Conservation (phyloP, 2,329 filamentous ascomycete genomes). For the Pezicula radicicola region DNA sequence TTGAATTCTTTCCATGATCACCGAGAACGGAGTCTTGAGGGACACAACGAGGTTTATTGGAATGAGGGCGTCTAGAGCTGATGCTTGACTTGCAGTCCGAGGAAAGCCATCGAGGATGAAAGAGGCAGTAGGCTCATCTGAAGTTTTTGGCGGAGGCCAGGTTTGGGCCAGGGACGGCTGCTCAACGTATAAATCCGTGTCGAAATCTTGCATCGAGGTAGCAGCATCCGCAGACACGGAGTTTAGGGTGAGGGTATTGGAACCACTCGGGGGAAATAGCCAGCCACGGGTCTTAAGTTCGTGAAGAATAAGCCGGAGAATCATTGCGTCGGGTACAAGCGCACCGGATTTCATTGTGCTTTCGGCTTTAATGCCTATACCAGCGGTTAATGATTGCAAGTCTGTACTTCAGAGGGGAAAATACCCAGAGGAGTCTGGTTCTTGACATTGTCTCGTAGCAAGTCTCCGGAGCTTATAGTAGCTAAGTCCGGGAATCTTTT, state of each 20-base stretch:
- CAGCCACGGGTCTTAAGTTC: conserved; percentile 84
- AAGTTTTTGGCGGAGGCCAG: conserved; percentile 41
- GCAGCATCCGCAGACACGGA: conserved; percentile 29
- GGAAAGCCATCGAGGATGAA: conserved; percentile 98
- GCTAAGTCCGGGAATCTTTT: conserved; percentile 83
- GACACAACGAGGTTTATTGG: conserved; percentile 95
- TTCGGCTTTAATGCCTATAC: conserved; percentile 83
- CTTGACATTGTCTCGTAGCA: conserved; percentile 90
- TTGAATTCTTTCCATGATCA: conserved; percentile 86
- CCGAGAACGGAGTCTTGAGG: conserved; percentile 77
- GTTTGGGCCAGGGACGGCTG: conserved; percentile 28
- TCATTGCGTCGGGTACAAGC: conserved; percentile 88
- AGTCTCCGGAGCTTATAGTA: conserved; percentile 89
- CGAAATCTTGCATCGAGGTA: conserved; percentile 33
- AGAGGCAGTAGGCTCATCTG: conserved; percentile 73
- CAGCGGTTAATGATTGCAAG: conserved; percentile 2
- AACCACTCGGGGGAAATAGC: conserved; percentile 53
- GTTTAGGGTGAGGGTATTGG: conserved; percentile 29
- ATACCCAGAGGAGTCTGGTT: conserved; percentile 80
- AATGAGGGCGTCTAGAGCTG: conserved; percentile 72
- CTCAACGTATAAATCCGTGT: conserved; percentile 24
- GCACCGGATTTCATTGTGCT: conserved; percentile 81
- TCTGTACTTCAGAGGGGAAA: conserved; percentile 8
- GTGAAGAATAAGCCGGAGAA: conserved; percentile 87
- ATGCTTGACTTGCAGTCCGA: conserved; percentile 78